Evolutionary conservation across 208 protist species (phyloP).

Genomic region (Phytomonas sp.): DNA sequence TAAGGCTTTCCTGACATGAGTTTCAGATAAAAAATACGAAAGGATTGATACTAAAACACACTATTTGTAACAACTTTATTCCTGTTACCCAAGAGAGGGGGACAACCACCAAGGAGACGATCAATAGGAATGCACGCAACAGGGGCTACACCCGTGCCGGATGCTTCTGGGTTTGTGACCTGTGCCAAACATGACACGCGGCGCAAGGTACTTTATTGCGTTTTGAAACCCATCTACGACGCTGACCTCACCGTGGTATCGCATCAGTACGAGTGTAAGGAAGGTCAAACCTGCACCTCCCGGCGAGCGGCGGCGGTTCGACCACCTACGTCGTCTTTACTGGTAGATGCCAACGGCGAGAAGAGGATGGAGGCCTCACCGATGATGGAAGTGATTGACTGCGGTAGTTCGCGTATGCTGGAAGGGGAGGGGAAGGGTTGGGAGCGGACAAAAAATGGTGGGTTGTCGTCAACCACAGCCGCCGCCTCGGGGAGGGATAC

Average conservation of each 20-base stretch:
- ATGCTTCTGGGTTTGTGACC: slow-evolving; percentile 28
- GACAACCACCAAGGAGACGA: neutral
- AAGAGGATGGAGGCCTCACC: neutral
- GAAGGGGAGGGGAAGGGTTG: neutral
- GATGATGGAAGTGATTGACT: slow-evolving; percentile 21
- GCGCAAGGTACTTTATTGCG: slow-evolving; percentile 44
- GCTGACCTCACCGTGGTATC: slow-evolving; percentile 56
- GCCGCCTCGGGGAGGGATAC: neutral
- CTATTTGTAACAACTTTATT: neutral
- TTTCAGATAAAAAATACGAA: neutral
- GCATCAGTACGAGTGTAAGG: slow-evolving; percentile 49
- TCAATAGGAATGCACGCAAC: neutral
- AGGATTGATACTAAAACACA: neutral
- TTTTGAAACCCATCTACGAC: slow-evolving; percentile 38
- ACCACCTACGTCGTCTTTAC: neutral
- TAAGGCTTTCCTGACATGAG: neutral
- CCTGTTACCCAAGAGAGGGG: slow-evolving; percentile 6
- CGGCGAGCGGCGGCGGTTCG: neutral
- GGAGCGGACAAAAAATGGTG: neutral
- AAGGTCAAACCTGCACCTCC: slow-evolving; percentile 23
- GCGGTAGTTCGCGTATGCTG: slow-evolving; percentile 4
- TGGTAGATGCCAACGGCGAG: neutral
- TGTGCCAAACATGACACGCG: slow-evolving; percentile 43
- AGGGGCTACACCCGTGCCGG: neutral
- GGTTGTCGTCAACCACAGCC: neutral